These are phyloP conservation scores for Aspergillus pseudonomiae DNA, from an alignment of 2,329 filamentous ascomycete genomes.

Conservation along the genomic window DNA sequence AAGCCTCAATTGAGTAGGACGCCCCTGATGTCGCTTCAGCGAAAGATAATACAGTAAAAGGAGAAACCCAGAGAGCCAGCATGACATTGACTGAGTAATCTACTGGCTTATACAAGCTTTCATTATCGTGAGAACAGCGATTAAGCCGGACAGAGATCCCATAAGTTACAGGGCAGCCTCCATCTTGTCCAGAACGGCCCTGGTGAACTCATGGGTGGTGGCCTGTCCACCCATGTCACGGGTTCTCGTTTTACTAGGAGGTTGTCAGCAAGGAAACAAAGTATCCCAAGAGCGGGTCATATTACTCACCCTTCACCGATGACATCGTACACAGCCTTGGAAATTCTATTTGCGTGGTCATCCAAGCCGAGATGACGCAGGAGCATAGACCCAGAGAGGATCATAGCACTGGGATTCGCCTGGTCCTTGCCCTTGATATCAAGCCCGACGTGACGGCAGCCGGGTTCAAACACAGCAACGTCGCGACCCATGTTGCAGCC, in stretches of 20 bases:
- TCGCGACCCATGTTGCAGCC: conserved; percentile 99
- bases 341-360: conserved; percentile 97
- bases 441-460: conserved; percentile 97
- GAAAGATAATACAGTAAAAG: conserved; percentile 33
- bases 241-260: conserved; percentile 75
- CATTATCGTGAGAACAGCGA: conserved; percentile 30
- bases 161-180: conserved; percentile 64
- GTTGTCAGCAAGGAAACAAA: conserved; percentile 43
- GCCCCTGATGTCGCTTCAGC: conserved; percentile 26
- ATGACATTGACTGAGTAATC: conserved; percentile 16
- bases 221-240: conserved; percentile 92
- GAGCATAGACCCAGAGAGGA: conserved; percentile 95
- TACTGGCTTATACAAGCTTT: conserved; percentile 22
- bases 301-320: conserved; percentile 83
- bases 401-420: conserved; percentile 94
- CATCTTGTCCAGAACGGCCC: conserved; percentile 94
- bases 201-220: conserved; percentile 93
- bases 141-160: conserved; percentile 16
- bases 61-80: conserved; percentile 17
- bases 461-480: conserved; percentile 97
- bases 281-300: neutral
- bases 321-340: conserved; percentile 74
- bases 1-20: conserved; percentile 20
- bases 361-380: conserved; percentile 95
- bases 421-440: conserved; percentile 99